Conservation (phyloP, 1,284 basidiomycete genomes). For the Sporisorium sorghi region DNA sequence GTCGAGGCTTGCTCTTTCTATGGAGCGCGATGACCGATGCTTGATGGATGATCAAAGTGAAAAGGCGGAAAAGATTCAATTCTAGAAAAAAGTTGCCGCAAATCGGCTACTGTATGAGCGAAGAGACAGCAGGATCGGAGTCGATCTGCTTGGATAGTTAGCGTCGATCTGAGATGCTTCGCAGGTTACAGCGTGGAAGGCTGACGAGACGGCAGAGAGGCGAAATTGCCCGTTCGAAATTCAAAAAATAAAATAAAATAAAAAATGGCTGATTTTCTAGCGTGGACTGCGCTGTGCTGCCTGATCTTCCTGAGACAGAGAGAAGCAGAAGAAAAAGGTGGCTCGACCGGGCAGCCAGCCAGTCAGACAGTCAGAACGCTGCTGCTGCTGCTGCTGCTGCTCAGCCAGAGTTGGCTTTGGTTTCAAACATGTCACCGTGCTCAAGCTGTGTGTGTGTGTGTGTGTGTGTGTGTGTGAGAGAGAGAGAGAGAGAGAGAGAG, state of each 20-base stretch:
- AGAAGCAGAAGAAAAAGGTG: conserved; percentile 2
- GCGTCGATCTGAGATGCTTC: not conserved
- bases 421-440: not conserved
- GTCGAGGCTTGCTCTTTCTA: not conserved
- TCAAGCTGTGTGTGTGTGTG: not conserved
- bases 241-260: too few species aligned
- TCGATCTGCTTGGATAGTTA: not conserved
- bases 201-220: not conserved
- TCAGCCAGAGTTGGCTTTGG: not conserved
- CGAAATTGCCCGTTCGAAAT: not conserved
- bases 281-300: not conserved
- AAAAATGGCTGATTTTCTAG: conserved; percentile 7
- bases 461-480: conserved; percentile 9
- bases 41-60: not conserved
- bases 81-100: not conserved
- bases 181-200: conserved; percentile 9
- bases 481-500: too few species aligned
- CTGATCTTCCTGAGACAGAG: conserved; percentile 15
- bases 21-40: not conserved
- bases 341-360: conserved; percentile 11
- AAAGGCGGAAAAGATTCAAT: not conserved
- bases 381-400: not conserved
- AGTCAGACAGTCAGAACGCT: not conserved
- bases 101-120: not conserved
- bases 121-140: not conserved